Percentiles rank a stretch among this genome's conserved stretches.
Evolutionary conservation across 2,329 filamentous ascomycete species (phyloP).

Genomic region (Aspergillus japonicus): DNA sequence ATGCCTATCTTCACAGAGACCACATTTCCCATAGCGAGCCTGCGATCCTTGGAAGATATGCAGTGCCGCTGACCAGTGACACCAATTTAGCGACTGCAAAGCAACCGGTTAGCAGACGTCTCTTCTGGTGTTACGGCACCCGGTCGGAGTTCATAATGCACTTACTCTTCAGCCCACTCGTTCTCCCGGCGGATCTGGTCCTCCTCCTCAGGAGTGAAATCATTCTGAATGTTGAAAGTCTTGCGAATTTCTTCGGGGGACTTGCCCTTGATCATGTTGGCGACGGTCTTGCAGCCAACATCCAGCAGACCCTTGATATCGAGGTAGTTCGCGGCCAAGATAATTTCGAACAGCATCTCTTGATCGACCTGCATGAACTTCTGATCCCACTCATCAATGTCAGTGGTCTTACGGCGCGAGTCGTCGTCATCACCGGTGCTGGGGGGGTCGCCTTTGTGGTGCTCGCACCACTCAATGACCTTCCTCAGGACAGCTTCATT

Average conservation of each 20-base stretch:
- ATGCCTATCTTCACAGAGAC: background rate
- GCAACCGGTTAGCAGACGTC: slow-evolving; percentile 10
- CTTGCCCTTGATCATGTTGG: slow-evolving; percentile 99
- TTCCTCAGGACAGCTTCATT: slow-evolving; percentile 93
- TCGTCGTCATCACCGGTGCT: slow-evolving; percentile 82
- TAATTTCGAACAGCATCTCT: slow-evolving; percentile 99
- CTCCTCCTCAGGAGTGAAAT: slow-evolving; percentile 98
- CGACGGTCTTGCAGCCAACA: slow-evolving; percentile 98
- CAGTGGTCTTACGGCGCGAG: slow-evolving; percentile 94
- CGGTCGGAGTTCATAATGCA: background rate
- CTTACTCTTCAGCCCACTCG: slow-evolving; percentile 82
- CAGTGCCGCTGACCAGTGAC: background rate
- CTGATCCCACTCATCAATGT: slow-evolving; percentile 99
- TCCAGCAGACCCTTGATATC: slow-evolving; percentile 98
- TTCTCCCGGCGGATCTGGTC: slow-evolving; percentile 94
- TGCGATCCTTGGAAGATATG: slow-evolving; percentile 5
- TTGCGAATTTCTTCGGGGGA: slow-evolving; percentile 98
- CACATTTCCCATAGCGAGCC: background rate
- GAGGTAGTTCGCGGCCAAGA: slow-evolving; percentile 95
- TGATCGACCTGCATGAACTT: slow-evolving; percentile 99
- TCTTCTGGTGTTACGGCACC: too few species aligned
- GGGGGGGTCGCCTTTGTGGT: slow-evolving; percentile 88
- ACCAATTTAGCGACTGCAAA: slow-evolving; percentile 50
- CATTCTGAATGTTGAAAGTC: slow-evolving; percentile 99
- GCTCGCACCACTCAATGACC: slow-evolving; percentile 96